Base-by-base conservation (phyloP, 139 green algal genomes). In the Coccomyxa sp. region DNA sequence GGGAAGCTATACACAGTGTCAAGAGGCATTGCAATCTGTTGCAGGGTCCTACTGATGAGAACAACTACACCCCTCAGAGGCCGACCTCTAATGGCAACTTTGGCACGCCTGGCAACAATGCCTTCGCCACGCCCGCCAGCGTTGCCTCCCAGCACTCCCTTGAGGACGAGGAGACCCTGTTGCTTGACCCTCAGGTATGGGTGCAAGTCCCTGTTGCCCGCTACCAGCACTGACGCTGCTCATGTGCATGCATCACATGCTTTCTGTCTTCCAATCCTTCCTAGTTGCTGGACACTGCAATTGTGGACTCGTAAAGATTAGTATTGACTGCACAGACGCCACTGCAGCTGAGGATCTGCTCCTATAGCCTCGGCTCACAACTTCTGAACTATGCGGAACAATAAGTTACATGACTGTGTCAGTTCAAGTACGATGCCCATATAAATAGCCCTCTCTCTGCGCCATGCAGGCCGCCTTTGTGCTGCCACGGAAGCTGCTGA, bases 381-480 rank as follows among this genome's bases (percentile, higher is more conserved):
- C 27, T 36, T 29, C 16, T 73, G 9, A 73, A n/a, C 68, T 73
- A 10, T 35, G 68, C 10, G 27, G 24, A 24, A 40, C 35, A 10
- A 8, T 31, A 31, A 40, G 71, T 27, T 38, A 55, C 55, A 58
- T 40, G 55, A 9, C 70, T 44, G 33, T 18, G 8, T 75, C 70
- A 44, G 27, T 18, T n/a, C 24, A n/a, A 75, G 24, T 8, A 24
- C 64, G 14, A 33, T 73, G 16, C 24, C 9, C 64, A 73, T 36
- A 73, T 31, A 8, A 18, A n/a, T n/a, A n/a, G n/a, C n/a, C n/a
- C n/a, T n/a, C n/a, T n/a, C n/a, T n/a, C n/a, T n/a, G n/a, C n/a
- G n/a, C 18, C 14, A 1, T 72, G 55, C 81, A 84, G 44, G 85
- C 85, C 14, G 82, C 82, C 0, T 89, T 89, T 55, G 55, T 83